Evolutionary conservation across 768 basidiomycete genomes (phyloP).

Genomic region (Tricholoma matsutake): DNA sequence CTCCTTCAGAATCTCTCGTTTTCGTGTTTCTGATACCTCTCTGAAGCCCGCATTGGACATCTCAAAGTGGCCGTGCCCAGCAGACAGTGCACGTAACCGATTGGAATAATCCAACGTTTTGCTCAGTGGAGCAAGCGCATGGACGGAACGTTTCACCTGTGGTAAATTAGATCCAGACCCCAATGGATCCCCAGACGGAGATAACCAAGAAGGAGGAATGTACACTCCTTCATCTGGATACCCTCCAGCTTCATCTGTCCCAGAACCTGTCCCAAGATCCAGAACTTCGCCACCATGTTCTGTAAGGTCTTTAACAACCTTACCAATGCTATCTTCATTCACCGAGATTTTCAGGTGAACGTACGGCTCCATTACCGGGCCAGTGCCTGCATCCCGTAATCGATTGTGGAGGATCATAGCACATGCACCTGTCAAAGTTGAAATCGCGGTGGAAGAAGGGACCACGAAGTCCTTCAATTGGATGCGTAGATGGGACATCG

Average conservation of each 20-base stretch:
- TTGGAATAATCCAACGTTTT: slow-evolving; percentile 79
- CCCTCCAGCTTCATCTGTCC: slow-evolving; percentile 38
- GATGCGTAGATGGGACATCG: slow-evolving; percentile 62
- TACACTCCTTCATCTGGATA: slow-evolving; percentile 67
- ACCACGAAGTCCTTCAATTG: slow-evolving; percentile 44
- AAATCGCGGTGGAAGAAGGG: slow-evolving; percentile 41
- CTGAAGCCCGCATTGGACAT: slow-evolving; percentile 78
- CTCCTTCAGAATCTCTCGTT: slow-evolving; percentile 71
- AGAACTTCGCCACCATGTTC: slow-evolving; percentile 79
- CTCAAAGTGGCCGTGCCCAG: slow-evolving; percentile 80
- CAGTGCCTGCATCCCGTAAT: slow-evolving; percentile 61
- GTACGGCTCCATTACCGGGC: slow-evolving; percentile 78
- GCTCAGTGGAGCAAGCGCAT: slow-evolving; percentile 75
- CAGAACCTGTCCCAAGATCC: slow-evolving; percentile 54
- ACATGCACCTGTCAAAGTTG: slow-evolving; percentile 62
- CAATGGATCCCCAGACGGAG: slow-evolving; percentile 55
- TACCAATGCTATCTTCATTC: slow-evolving; percentile 65
- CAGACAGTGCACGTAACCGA: slow-evolving; percentile 74
- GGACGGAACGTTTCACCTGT: slow-evolving; percentile 59
- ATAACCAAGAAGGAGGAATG: slow-evolving; percentile 71
- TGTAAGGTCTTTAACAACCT: slow-evolving; percentile 79
- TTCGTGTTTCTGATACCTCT: slow-evolving; percentile 57
- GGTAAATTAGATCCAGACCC: slow-evolving; percentile 28
- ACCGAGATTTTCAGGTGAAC: slow-evolving; percentile 67
- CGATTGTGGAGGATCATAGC: slow-evolving; percentile 61